These are phyloP conservation scores for Backusella sp. DNA, from an alignment of 192 early-diverging fungal species.

Conservation along the genomic window DNA sequence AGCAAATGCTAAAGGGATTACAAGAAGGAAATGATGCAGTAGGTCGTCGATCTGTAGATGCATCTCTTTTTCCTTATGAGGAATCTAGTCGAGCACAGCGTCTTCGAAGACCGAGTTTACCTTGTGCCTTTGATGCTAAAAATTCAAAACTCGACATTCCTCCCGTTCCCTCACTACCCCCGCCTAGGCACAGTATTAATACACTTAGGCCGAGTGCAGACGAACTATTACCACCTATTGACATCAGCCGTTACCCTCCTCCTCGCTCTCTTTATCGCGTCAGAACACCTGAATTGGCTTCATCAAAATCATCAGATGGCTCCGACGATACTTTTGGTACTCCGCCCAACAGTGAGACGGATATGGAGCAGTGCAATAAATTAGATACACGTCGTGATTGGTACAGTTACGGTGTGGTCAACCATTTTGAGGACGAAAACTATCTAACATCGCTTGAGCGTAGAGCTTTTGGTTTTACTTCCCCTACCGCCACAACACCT, in stretches of 20 bases:
- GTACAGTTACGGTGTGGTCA: slow-evolving; percentile 25
- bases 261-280: background rate
- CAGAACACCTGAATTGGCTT: slow-evolving; percentile 19
- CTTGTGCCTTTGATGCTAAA: slow-evolving; percentile 31
- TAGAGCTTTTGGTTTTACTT: slow-evolving; percentile 21
- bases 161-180: slow-evolving; percentile 8
- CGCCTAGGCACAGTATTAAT: background rate
- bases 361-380: background rate
- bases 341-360: slow-evolving; percentile 1
- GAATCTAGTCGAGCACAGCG: slow-evolving; percentile 15
- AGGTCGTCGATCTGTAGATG: slow-evolving; percentile 18
- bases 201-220: background rate
- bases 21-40: slow-evolving; percentile 8
- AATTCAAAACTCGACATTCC: slow-evolving; percentile 15
- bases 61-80: background rate
- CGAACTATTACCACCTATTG: background rate
- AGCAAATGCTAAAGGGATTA: slow-evolving; percentile 21
- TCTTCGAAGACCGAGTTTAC: slow-evolving; percentile 33
- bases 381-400: slow-evolving; percentile 15
- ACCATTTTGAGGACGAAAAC: slow-evolving; percentile 28
- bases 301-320: slow-evolving; percentile 13
- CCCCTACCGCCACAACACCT: background rate
- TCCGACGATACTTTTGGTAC: background rate
- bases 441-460: slow-evolving; percentile 34
- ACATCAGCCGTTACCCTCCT: background rate